Base-by-base conservation (phyloP, 2,329 filamentous ascomycete genomes). In the Aspergillus alliaceus region DNA sequence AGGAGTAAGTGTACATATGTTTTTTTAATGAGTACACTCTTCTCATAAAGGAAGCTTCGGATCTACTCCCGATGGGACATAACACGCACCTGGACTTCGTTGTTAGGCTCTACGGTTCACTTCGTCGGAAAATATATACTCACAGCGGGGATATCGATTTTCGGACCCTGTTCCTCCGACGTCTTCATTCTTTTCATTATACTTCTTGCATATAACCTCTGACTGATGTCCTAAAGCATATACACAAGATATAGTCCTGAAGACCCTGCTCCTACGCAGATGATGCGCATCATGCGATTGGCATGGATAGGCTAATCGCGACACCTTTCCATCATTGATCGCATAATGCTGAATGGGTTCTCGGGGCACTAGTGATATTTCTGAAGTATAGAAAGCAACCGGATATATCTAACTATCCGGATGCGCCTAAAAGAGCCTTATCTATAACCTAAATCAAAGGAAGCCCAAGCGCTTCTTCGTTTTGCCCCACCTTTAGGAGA, bases 161-260 rank as follows among this genome's bases (percentile, higher is more conserved):
- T 60, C 58, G n/a, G 48, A 60, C 55, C 55, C 58, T 8, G 58
- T 58, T 27, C 55, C 58, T 8, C 46, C 51, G 6, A 58, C 44
- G 4, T 58, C 48, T 3, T 39, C 25, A n/a, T 58, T 58, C 44
- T 58, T 60, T 24, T 53, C 58, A 22, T 60, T n/a, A 60, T 15
- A 58, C 42, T 3, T 29, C 35, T 3, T 53, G 48, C 0, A 32
- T 40, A 42, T 52, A 53, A 22, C 53, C 51, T 1, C 14, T 24
- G n/a, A 58, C 51, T 22, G n/a, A 46, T 3, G 32, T 47, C 44
- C 56, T 20, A 12, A 60, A n/a, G 37, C 12, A 48, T 56, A 42
- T 58, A 56, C 1, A 49, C 56, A 14, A 60, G 40, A 6, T 46
- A 14, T 1, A 60, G 25, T 3, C 55, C 58, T 0, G 52, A 56